A percentile compares a stretch with the other conserved stretches of the same genome.
These are phyloP conservation scores for Fusarium mangiferae DNA, from an alignment of 2,329 filamentous ascomycete species.

Conservation along the genomic window DNA sequence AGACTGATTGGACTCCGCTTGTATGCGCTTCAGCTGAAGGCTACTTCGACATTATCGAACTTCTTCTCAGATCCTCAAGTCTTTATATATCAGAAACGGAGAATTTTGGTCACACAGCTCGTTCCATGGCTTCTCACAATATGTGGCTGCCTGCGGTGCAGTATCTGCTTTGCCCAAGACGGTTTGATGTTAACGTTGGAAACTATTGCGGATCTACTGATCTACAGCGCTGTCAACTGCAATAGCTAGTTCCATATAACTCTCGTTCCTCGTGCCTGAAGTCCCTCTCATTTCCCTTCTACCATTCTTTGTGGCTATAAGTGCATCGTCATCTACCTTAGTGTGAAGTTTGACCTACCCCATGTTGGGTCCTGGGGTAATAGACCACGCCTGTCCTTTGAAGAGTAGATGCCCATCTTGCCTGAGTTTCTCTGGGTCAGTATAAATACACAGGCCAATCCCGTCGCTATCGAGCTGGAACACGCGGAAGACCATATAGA, in stretches of 20 bases:
- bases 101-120: neutral
- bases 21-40: neutral
- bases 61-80: neutral
- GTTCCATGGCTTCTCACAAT: neutral
- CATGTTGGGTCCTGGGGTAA: slow-evolving; percentile 5
- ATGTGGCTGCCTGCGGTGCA: neutral
- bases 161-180: neutral
- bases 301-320: too few relatives aligned
- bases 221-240: neutral
- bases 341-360: neutral
- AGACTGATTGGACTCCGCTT: neutral
- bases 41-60: neutral
- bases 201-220: neutral
- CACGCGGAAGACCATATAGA: neutral
- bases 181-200: neutral
- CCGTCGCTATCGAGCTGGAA: slow-evolving; percentile 23
- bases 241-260: neutral
- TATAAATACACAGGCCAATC: slow-evolving; percentile 26
- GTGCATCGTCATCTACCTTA: too few relatives aligned
- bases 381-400: slow-evolving; percentile 26
- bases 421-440: slow-evolving; percentile 30
- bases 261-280: too few relatives aligned
- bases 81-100: neutral
- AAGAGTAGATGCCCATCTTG: slow-evolving; percentile 29
- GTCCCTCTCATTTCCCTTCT: too few relatives aligned